Evolutionary conservation across 2,329 filamentous ascomycete genomes (phyloP), one percentile per base, ranked within the genome.

Genomic region (Botrytis tulipae): DNA sequence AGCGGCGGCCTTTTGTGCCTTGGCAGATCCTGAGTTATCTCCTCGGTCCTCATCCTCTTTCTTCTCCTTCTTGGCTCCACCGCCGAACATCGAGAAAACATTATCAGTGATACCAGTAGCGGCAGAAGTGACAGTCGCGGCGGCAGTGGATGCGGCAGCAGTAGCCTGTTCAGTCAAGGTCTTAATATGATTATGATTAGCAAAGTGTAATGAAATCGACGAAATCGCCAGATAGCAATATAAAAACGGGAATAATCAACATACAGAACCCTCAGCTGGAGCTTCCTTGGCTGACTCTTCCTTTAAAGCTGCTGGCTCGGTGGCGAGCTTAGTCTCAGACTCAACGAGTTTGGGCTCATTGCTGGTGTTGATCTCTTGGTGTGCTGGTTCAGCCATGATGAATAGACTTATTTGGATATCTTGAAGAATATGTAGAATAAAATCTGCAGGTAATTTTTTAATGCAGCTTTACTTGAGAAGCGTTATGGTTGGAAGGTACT

Each of bases 81-180:
- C 96, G 79, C 96, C 96, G 82, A 99, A 99, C 96, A 99, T 98
- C 84, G 93, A 95, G 87, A 98, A 98, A 77, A 98, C 93, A 78
- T 89, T 87, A 14, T 89, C 89, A 29, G 82, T 81, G 48, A 85
- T 84, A 75, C 83, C 83, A 63, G 80, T 79, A 70, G 82, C 80
- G 67, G 83, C 82, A 73, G 82, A 71, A 60, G 82, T 82, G 35
- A 84, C 84, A 75, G 84, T 83, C 60, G 80, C 79, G 69, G 82
- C 80, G 75, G 83, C 82, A 70, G 83, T 78, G 51, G 82, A 78
- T 62, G 81, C 82, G 70, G 81, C 82, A 61, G 80, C 80, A 65
- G 80, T 79, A 25, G 81, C 82, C 63, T 80, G 76, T 74, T 80
- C 79, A 62, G 79, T 78, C 75, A 81, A 74, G 69, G 78, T 80